These are phyloP conservation scores for Entrophospora sp. DNA, from an alignment of 192 early-diverging fungal genomes.

Conservation along the genomic window DNA sequence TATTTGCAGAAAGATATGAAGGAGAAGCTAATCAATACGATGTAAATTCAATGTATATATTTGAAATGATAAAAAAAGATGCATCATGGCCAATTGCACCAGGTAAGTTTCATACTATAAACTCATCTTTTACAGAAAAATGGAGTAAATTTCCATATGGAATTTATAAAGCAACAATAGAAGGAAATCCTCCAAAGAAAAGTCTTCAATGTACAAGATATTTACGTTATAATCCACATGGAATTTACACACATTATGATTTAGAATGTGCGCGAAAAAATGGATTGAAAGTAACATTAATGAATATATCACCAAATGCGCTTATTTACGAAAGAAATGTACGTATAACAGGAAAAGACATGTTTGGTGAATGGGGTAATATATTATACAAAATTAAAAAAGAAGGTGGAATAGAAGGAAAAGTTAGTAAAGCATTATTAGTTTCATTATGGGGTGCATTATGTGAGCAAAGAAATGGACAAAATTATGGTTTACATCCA, in stretches of 20 bases:
- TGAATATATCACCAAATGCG: not conserved
- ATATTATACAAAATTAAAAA: not conserved
- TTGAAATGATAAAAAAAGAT: not conserved
- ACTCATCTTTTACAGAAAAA: not conserved
- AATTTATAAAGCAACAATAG: not conserved
- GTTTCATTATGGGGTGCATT: not conserved
- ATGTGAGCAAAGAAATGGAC: constrained; percentile 1
- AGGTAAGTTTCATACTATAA: not conserved
- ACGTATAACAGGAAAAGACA: not conserved
- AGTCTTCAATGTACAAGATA: not conserved
- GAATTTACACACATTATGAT: not conserved
- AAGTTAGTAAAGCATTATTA: not conserved
- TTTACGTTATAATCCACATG: not conserved
- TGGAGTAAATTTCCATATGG: not conserved
- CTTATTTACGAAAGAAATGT: not conserved
- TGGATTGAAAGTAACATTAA: not conserved
- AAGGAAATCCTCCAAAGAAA: not conserved
- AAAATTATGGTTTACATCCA: not conserved
- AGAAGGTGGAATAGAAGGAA: not conserved
- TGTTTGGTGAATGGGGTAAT: not conserved
- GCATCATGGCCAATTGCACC: not conserved
- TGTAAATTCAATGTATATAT: constrained; percentile 9
- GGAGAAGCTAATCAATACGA: constrained; percentile 9
- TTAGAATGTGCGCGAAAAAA: not conserved
- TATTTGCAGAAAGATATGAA: constrained; percentile 9